These are phyloP conservation scores for Suhomyces choctaworum DNA, from an alignment of 1,139 yeast species.

Conservation along the genomic window DNA sequence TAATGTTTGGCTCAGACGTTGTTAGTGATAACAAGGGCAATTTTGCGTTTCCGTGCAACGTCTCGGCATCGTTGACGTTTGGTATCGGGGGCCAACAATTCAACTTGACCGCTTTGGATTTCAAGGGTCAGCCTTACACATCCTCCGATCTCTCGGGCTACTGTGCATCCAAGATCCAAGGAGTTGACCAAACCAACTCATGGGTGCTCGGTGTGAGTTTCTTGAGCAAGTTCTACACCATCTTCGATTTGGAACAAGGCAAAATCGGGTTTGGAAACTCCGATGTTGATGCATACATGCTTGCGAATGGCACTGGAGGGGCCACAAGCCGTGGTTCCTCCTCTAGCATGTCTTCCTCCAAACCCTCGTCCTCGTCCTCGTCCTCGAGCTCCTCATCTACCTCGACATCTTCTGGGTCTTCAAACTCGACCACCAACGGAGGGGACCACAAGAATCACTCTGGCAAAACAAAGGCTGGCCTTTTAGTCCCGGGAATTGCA, in stretches of 20 bases:
- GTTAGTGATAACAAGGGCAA: slow-evolving; percentile 56
- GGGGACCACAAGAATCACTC: slow-evolving; percentile 2
- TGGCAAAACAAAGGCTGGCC: slow-evolving; percentile 5
- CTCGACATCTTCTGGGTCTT: slow-evolving; percentile 4
- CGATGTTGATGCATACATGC: slow-evolving; percentile 5
- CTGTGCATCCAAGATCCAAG: slow-evolving; percentile 70
- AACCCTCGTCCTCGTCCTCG: slow-evolving; percentile 10
- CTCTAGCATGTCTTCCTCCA: slow-evolving; percentile 1
- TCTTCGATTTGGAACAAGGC: slow-evolving; percentile 54
- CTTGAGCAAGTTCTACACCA: slow-evolving; percentile 55
- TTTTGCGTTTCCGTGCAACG: slow-evolving; percentile 60
- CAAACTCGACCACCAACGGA: not conserved
- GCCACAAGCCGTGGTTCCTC: not conserved
- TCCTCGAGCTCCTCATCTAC: slow-evolving; percentile 11
- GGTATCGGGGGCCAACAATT: slow-evolving; percentile 45
- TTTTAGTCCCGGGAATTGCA: slow-evolving; percentile 3
- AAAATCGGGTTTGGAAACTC: slow-evolving; percentile 53
- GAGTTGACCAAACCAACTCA: slow-evolving; percentile 34
- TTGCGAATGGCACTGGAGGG: slow-evolving; percentile 5
- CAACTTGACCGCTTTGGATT: slow-evolving; percentile 37
- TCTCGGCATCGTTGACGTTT: slow-evolving; percentile 29
- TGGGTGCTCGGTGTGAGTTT: slow-evolving; percentile 66
- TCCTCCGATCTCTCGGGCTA: slow-evolving; percentile 41
- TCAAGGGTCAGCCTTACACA: slow-evolving; percentile 50
- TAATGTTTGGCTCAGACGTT: slow-evolving; percentile 43